A percentile compares a stretch with the other conserved stretches of the same genome.
These are phyloP conservation scores for Viridothelium virens DNA, from an alignment of 495 filamentous ascomycete species.

Conservation along the genomic window DNA sequence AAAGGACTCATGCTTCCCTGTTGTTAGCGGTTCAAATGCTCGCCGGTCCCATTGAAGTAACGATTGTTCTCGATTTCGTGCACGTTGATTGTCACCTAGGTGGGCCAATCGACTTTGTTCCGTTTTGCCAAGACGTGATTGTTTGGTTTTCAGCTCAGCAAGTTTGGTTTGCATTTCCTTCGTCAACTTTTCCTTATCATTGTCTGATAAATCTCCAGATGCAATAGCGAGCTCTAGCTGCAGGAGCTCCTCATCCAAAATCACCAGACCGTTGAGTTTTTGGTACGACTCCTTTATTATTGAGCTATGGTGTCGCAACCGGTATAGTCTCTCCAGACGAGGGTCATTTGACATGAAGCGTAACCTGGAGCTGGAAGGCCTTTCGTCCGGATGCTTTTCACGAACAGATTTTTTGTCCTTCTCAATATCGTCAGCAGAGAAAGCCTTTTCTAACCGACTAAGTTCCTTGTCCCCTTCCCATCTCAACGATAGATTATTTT, in stretches of 20 bases:
- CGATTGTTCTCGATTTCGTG: constrained; percentile 3
- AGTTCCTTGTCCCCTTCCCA: not conserved
- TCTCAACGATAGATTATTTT: not conserved
- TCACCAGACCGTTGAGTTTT: not conserved
- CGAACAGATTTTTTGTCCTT: not conserved
- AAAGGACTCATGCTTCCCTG: constrained; percentile 15
- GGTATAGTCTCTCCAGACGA: not conserved
- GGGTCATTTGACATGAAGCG: not conserved
- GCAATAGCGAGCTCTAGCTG: not conserved
- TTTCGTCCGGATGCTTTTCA: no score
- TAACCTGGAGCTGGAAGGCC: not conserved
- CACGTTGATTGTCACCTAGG: not conserved
- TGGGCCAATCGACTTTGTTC: not conserved
- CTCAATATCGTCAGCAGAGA: not conserved
- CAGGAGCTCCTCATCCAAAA: not conserved
- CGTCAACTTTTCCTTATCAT: not conserved
- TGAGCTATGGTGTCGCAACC: not conserved
- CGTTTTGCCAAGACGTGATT: not conserved
- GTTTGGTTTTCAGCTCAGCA: not conserved
- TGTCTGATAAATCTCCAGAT: not conserved
- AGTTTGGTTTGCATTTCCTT: not conserved
- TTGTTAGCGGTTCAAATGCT: constrained; percentile 19
- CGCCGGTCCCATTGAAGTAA: constrained; percentile 15
- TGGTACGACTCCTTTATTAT: not conserved
- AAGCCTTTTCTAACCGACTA: not conserved